Evolutionary conservation across 2,329 filamentous ascomycete genomes (phyloP).

Genomic region (Colletotrichum agaves): DNA sequence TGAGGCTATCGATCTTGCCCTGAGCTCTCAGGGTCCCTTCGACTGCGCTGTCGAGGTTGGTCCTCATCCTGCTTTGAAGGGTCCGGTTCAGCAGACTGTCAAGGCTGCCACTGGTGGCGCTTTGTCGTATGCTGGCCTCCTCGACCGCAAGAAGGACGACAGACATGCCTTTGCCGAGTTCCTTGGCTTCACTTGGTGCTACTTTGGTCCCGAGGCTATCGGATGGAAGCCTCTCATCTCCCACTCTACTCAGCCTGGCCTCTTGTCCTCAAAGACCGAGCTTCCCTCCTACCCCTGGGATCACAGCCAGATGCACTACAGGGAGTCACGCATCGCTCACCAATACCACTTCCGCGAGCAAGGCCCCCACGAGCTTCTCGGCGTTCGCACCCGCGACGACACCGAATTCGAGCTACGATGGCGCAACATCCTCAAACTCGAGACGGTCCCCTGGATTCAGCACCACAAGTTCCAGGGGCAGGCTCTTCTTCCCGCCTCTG

Average conservation of each 20-base stretch:
- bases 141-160: conserved; percentile 46
- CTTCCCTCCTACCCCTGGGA: conserved; percentile 53
- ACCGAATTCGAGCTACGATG: conserved; percentile 36
- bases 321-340: conserved; percentile 45
- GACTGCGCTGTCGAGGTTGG: conserved; percentile 47
- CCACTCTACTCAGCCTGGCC: conserved; percentile 39
- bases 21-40: conserved; percentile 34
- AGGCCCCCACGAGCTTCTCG: conserved; percentile 50
- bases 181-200: conserved; percentile 48
- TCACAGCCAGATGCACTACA: conserved; percentile 49
- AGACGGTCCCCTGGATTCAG: conserved; percentile 48
- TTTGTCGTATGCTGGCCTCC: conserved; percentile 47
- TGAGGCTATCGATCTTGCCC: conserved; percentile 35
- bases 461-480: conserved; percentile 50
- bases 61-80: conserved; percentile 53
- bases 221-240: conserved; percentile 41
- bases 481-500: conserved; percentile 57
- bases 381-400: conserved; percentile 26
- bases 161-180: conserved; percentile 46
- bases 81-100: conserved; percentile 53
- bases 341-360: conserved; percentile 45
- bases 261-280: conserved; percentile 39
- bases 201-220: conserved; percentile 41
- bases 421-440: conserved; percentile 39
- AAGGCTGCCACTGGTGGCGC: conserved; percentile 50